Evolutionary conservation across 129 eudicot species (phyloP), one percentile per base, ranked within the genome.

Genomic region (Flaveria trinervia): DNA sequence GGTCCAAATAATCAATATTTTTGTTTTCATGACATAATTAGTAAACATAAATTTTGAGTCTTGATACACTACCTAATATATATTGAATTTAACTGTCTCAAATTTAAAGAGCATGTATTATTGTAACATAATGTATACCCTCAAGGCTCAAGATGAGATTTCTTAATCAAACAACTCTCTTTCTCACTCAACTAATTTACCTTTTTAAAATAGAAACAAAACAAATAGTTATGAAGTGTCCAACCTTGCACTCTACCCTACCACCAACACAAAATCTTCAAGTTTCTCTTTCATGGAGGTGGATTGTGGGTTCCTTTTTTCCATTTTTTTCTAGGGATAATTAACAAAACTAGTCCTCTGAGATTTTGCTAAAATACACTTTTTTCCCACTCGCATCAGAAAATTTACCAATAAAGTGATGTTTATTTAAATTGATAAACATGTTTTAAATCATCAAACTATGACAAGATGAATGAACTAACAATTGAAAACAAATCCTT

Each of bases 201-300:
- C 9, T 9, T 49, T 78, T 28, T 60, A 46, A n/a, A 48, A 71
- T 48, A 2, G 56, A 22, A 59, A 79, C 44, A 49, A 62, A 79
- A 60, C 78, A 73, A 77, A 71, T 22, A 79, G 41, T 50, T 78
- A 61, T 49, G 55, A 71, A 71, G 23, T 79, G 67, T 79, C 83
- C 78, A 65, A 61, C 45, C 83, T 79, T 79, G 72, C 78, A 79
- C 83, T 79, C 83, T 79, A 79, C 83, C 83, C 83, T 79, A 79
- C 68, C 83, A 79, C 73, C 73, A 44, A 71, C 78, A 71, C 67
- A 30, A 62, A 41, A 71, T 79, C 83, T 71, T 72, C 25, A 52
- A 71, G 78, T 71, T 61, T 71, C 56, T 71, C 65, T 79, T 20
- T 79, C 67, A 49, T 15, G 36, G 22, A 79, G 46, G 44, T 59